Evolutionary conservation across 495 filamentous ascomycete genomes (phyloP).

Genomic region (Hypoxylon fuscum): DNA sequence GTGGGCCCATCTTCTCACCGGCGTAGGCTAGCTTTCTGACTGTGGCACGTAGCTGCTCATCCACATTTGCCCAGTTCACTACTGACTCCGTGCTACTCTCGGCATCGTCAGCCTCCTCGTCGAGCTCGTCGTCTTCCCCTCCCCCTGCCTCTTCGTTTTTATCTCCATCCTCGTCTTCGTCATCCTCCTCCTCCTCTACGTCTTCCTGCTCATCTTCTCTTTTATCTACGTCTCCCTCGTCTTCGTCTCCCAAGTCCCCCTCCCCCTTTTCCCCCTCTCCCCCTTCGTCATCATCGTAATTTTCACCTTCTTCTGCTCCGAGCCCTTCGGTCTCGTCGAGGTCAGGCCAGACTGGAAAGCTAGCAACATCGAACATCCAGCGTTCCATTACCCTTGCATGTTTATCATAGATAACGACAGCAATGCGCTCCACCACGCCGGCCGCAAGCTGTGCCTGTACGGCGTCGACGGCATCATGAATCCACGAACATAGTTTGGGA

Average conservation of each 20-base stretch:
- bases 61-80: slow-evolving; percentile 53
- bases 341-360: slow-evolving; percentile 73
- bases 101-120: too few relatives aligned
- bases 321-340: slow-evolving; percentile 16
- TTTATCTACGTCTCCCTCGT: too few relatives aligned
- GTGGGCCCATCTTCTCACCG: slow-evolving; percentile 66
- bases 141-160: slow-evolving; percentile 20
- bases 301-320: slow-evolving; percentile 32
- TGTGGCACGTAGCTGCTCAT: slow-evolving; percentile 60
- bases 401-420: slow-evolving; percentile 73
- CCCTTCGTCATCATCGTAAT: too few relatives aligned
- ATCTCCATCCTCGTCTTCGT: too few relatives aligned
- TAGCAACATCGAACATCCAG: slow-evolving; percentile 83
- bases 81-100: slow-evolving; percentile 22
- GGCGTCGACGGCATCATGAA: slow-evolving; percentile 81
- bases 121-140: not conserved
- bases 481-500: slow-evolving; percentile 89
- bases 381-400: slow-evolving; percentile 70
- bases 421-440: slow-evolving; percentile 71
- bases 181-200: too few relatives aligned
- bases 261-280: too few relatives aligned
- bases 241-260: too few relatives aligned
- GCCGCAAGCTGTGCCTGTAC: slow-evolving; percentile 77
- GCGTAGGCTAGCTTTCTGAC: slow-evolving; percentile 61
- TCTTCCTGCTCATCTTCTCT: too few relatives aligned